A percentile compares a stretch with the other conserved stretches of the same genome.
Conservation (phyloP, 345 rosid genomes). For the Noccaea bulbosa region DNA sequence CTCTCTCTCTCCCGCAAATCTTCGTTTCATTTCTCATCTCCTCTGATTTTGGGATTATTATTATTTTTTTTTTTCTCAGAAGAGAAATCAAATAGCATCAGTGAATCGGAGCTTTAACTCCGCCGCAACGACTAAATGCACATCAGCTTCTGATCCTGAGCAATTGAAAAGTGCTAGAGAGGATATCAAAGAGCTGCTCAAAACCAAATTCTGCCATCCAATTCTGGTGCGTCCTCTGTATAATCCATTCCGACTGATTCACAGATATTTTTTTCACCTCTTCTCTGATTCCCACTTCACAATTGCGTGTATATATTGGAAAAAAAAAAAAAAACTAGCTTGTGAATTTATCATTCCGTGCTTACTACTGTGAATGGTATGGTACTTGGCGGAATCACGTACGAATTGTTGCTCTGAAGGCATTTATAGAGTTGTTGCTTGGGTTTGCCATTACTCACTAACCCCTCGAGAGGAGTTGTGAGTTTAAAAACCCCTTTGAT, state of each 20-base stretch:
- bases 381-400: too few relatives aligned
- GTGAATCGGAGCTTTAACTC: constrained; percentile 51
- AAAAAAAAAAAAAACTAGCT: too few relatives aligned
- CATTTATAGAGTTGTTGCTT: too few relatives aligned
- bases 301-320: too few relatives aligned
- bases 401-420: too few relatives aligned
- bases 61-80: constrained; percentile 41
- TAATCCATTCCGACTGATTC: too few relatives aligned
- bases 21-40: not conserved
- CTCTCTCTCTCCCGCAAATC: not conserved
- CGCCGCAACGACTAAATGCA: constrained; percentile 50
- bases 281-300: not conserved
- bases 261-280: too few relatives aligned
- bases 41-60: not conserved
- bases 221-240: constrained; percentile 56
- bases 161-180: constrained; percentile 87
- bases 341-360: too few relatives aligned
- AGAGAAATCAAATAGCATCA: constrained; percentile 41
- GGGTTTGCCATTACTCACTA: too few relatives aligned
- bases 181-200: constrained; percentile 80
- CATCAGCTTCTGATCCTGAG: constrained; percentile 69
- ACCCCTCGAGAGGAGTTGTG: too few relatives aligned
- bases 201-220: constrained; percentile 78
- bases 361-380: too few relatives aligned
- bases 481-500: too few relatives aligned